These are phyloP conservation scores for Colletotrichum noveboracense DNA, from an alignment of 2,329 filamentous ascomycete genomes.

Conservation along the genomic window DNA sequence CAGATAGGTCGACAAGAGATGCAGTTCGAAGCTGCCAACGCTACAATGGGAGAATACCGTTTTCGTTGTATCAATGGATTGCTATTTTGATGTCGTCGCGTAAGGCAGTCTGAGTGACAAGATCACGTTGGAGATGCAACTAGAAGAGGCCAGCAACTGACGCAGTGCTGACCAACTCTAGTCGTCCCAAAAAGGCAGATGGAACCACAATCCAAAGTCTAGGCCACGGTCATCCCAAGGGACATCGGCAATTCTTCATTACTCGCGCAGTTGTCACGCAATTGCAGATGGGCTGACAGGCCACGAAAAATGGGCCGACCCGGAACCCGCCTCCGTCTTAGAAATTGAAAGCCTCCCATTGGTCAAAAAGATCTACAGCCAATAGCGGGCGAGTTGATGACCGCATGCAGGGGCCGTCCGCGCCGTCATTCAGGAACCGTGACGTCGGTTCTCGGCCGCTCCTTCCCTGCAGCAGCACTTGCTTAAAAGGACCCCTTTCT, in stretches of 20 bases:
- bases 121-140: too few relatives aligned
- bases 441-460: slow-evolving; percentile 17
- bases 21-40: too few relatives aligned
- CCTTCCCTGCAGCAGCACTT: slow-evolving; percentile 9
- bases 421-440: slow-evolving; percentile 1
- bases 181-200: background rate
- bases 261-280: slow-evolving; percentile 2
- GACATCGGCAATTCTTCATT: background rate
- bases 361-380: slow-evolving; percentile 1
- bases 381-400: background rate
- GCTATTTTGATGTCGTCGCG: too few relatives aligned
- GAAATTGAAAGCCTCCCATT: background rate
- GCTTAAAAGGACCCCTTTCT: slow-evolving; percentile 16
- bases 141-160: too few relatives aligned
- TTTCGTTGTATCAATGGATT: too few relatives aligned
- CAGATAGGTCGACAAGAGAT: too few relatives aligned
- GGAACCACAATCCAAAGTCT: background rate
- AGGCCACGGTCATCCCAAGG: background rate
- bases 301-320: background rate
- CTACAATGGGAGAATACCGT: too few relatives aligned
- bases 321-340: background rate
- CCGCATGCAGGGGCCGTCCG: background rate
- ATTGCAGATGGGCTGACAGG: slow-evolving; percentile 10
- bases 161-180: background rate
- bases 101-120: too few relatives aligned